A percentile compares a stretch with the other conserved stretches of the same genome.
phyloP scores from a whole-genome alignment of 2,329 filamentous ascomycete species.

The Clonostachys byssicola region DNA sequence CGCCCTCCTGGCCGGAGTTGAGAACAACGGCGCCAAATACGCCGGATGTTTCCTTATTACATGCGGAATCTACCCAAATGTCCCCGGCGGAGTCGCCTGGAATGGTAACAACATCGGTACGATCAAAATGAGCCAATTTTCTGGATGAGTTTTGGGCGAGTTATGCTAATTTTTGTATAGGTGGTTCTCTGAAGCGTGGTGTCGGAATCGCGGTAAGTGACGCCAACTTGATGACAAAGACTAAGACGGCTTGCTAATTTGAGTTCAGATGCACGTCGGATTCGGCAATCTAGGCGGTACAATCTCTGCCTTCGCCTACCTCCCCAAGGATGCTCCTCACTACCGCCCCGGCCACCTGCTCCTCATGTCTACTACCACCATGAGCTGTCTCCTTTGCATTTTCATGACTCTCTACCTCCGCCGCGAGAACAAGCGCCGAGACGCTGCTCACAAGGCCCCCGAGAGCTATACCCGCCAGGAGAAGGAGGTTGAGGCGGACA shows the following conservation, averaged over 20 bases:
- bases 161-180: no score
- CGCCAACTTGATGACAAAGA: constrained; percentile 7
- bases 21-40: constrained; percentile 37
- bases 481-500: constrained; percentile 44
- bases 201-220: constrained; percentile 54
- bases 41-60: constrained; percentile 38
- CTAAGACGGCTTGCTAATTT: no score
- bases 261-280: no score
- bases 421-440: constrained; percentile 50
- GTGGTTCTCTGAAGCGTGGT: constrained; percentile 45
- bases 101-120: constrained; percentile 53
- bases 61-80: constrained; percentile 42
- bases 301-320: constrained; percentile 25
- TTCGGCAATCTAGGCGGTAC: constrained; percentile 28
- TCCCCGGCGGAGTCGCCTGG: constrained; percentile 53
- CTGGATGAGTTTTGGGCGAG: no score
- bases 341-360: constrained; percentile 57
- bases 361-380: constrained; percentile 49
- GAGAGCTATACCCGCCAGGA: constrained; percentile 49
- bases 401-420: constrained; percentile 55
- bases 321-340: constrained; percentile 39
- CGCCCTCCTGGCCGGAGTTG: constrained; percentile 19
- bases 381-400: constrained; percentile 43
- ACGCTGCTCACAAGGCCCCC: constrained; percentile 38
- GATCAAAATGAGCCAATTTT: no score